Percentiles rank a stretch among this genome's conserved stretches.
These are phyloP conservation scores for Fusarium keratoplasticum DNA, from an alignment of 2,329 filamentous ascomycete genomes.

Conservation along the genomic window DNA sequence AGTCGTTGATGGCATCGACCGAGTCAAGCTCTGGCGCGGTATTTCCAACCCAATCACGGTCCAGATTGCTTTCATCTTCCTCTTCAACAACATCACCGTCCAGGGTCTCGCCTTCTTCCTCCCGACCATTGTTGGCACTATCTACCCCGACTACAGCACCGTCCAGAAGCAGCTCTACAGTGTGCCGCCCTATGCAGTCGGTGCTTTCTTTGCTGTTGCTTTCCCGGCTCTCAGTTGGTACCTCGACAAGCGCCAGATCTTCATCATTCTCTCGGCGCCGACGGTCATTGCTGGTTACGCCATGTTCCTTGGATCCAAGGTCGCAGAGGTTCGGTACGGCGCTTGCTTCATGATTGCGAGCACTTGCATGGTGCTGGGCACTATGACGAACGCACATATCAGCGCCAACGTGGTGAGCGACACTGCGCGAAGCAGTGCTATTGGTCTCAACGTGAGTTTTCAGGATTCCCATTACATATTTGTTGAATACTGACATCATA, in stretches of 20 bases:
- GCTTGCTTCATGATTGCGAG: slow-evolving; percentile 73
- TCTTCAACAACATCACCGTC: slow-evolving; percentile 75
- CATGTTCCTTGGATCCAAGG: slow-evolving; percentile 68
- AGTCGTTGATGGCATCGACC: slow-evolving; percentile 71
- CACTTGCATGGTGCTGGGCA: slow-evolving; percentile 70
- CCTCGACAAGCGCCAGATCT: slow-evolving; percentile 64
- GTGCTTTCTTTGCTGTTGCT: slow-evolving; percentile 69
- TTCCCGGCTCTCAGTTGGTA: slow-evolving; percentile 69
- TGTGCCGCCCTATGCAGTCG: slow-evolving; percentile 73
- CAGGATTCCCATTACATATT: rapidly evolving
- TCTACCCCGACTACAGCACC: slow-evolving; percentile 69
- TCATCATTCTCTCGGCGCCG: slow-evolving; percentile 66
- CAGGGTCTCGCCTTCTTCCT: slow-evolving; percentile 75
- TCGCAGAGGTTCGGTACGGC: slow-evolving; percentile 65
- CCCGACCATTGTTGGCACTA: slow-evolving; percentile 72
- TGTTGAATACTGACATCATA: background rate
- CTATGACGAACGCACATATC: slow-evolving; percentile 71
- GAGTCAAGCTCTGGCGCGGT: slow-evolving; percentile 67
- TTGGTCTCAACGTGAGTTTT: slow-evolving; percentile 56
- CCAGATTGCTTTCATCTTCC: slow-evolving; percentile 66
- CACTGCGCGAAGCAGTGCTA: slow-evolving; percentile 71
- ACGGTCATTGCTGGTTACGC: slow-evolving; percentile 72
- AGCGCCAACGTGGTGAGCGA: slow-evolving; percentile 75
- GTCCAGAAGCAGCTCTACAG: slow-evolving; percentile 73
- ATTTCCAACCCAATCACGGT: slow-evolving; percentile 70